Percentiles rank a stretch among this genome's conserved stretches.
Conservation (phyloP, 805 yeast genomes). For the Yarrowia porcina region DNA sequence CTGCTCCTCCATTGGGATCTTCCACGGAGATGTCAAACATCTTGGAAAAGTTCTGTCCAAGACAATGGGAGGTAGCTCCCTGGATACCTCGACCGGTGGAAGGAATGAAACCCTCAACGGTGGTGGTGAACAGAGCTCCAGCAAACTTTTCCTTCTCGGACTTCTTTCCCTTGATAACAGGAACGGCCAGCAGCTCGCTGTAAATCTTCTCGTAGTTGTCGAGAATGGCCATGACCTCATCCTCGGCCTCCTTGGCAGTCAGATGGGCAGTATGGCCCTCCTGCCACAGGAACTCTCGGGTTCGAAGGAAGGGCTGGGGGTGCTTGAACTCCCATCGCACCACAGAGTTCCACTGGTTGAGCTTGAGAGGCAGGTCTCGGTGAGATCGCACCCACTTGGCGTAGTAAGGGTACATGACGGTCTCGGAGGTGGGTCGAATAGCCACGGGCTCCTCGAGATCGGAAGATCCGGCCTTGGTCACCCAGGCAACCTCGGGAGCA, state of each 20-base stretch:
- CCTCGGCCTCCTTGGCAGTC: slow-evolving; percentile 72
- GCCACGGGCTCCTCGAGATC: slow-evolving; percentile 98
- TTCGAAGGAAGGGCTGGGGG: slow-evolving; percentile 98
- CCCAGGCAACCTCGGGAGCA: slow-evolving; percentile 99
- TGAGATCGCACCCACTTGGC: slow-evolving; percentile 98
- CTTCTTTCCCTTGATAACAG: slow-evolving; percentile 90
- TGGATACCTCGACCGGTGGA: slow-evolving; percentile 99
- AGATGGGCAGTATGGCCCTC: slow-evolving; percentile 99
- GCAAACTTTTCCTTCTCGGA: slow-evolving; percentile 98
- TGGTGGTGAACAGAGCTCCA: slow-evolving; percentile 94
- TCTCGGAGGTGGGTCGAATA: slow-evolving; percentile 98
- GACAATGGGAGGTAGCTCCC: slow-evolving; percentile 97
- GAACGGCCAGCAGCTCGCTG: slow-evolving; percentile 92
- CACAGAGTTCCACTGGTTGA: slow-evolving; percentile 99
- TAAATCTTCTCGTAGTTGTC: slow-evolving; percentile 82
- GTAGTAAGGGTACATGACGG: slow-evolving; percentile 99
- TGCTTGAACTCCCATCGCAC: slow-evolving; percentile 99
- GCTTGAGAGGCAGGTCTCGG: slow-evolving; percentile 92
- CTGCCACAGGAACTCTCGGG: slow-evolving; percentile 99
- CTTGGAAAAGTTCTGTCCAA: slow-evolving; percentile 97
- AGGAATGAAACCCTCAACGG: slow-evolving; percentile 95
- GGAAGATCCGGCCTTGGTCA: slow-evolving; percentile 89
- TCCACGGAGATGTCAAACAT: slow-evolving; percentile 96
- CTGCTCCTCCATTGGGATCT: slow-evolving; percentile 84
- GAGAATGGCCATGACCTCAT: slow-evolving; percentile 81